These are phyloP conservation scores for Stereum hirsutum DNA, from an alignment of 1,284 basidiomycete species.

Conservation along the genomic window DNA sequence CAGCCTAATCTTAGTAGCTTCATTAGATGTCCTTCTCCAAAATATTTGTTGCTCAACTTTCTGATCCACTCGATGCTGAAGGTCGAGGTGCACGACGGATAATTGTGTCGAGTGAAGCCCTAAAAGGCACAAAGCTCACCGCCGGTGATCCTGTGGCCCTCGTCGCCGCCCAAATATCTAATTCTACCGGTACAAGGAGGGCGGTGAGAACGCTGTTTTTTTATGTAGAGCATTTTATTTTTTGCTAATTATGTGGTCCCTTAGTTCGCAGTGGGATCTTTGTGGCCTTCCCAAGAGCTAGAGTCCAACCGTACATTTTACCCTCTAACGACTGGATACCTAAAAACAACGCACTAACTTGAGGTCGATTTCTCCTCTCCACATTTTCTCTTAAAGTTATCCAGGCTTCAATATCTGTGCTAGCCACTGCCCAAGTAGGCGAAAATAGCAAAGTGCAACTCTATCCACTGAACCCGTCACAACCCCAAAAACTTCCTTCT, in stretches of 20 bases:
- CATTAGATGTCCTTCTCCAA: slow-evolving; percentile 20
- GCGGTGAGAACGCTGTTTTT: slow-evolving; percentile 10
- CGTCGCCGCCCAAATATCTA: slow-evolving; percentile 22
- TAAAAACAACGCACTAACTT: not conserved
- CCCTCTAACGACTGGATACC: not conserved
- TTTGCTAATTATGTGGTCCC: slow-evolving; percentile 27
- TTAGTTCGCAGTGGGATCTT: slow-evolving; percentile 57
- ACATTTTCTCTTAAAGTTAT: slow-evolving; percentile 30
- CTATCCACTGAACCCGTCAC: slow-evolving; percentile 28
- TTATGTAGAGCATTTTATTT: not conserved
- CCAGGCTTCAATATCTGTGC: slow-evolving; percentile 42
- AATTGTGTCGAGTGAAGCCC: slow-evolving; percentile 52
- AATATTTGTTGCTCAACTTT: slow-evolving; percentile 34
- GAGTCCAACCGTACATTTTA: slow-evolving; percentile 41
- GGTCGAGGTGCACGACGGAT: slow-evolving; percentile 54
- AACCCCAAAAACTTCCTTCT: slow-evolving; percentile 27
- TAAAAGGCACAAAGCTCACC: slow-evolving; percentile 53
- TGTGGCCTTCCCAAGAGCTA: slow-evolving; percentile 62
- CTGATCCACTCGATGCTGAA: slow-evolving; percentile 27
- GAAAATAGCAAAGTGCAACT: slow-evolving; percentile 37
- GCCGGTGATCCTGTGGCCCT: slow-evolving; percentile 68
- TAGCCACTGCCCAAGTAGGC: slow-evolving; percentile 48
- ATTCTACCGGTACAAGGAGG: not conserved
- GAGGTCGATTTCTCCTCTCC: slow-evolving; percentile 1
- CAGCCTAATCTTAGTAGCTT: too few relatives aligned